Base-by-base conservation (phyloP, 2,329 filamentous ascomycete genomes). In the Clarireedia monteithiana region DNA sequence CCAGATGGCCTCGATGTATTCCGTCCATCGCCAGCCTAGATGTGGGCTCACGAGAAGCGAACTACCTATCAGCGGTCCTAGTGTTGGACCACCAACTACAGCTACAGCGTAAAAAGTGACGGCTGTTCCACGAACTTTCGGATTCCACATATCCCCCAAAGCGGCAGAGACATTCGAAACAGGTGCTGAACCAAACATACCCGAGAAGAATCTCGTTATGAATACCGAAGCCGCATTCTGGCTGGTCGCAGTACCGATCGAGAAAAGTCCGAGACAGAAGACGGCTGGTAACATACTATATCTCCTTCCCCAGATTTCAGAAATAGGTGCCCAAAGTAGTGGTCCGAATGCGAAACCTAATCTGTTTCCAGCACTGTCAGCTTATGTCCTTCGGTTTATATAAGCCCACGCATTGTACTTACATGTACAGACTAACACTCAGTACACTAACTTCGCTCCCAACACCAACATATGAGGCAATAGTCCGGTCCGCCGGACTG, bases 141-240 rank as follows among this genome's bases (percentile, higher is more conserved):
- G 76, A 15, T 72, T 63, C 60, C 83, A 84, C 66, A 83, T 79
- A 63, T 85, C 82, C 17, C 81, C 79, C 58, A 84, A 79, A 5
- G 83, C 80, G 53, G 81, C 82, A 5, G 81, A 79, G 2, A 79
- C 78, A 64, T 85, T 85, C 48, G 80, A 83, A 58, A 85, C 72
- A 4, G 82, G 80, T 14, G 81, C 82, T 1, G 80, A 81, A 14
- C 81, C 83, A 65, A 84, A 85, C 6, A 81, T 68, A 40, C 83
- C 82, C 4, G 78, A 79, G 56, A 88, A 82, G 71, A 88, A 88
- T 48, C 85, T 81, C 34, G 87, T 75, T 26, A 86, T 75, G 45
- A 89, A 73, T 3, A 89, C 72, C 0, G 80, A 79, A 50, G 72
- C 72, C 57, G 84, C 80, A 60, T 79, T 83, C 57, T 79, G 73